phyloP scores from a whole-genome alignment of 148 eudicot species.

The Persicaria maculosa region DNA sequence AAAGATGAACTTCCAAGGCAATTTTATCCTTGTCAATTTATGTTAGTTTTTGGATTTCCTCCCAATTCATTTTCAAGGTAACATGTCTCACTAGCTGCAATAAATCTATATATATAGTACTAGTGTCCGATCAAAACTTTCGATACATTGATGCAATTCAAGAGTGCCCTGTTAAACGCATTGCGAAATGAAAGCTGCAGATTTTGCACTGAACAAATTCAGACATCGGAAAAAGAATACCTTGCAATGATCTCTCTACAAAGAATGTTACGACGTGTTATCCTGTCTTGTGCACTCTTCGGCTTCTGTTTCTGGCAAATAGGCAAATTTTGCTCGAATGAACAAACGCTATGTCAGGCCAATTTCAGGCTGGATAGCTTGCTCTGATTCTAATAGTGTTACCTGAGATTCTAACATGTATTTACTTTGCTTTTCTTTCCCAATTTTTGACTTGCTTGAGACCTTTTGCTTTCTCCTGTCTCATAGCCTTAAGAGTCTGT shows the following conservation, averaged over 20 bases:
- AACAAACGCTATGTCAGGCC: background rate
- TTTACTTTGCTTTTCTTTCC: slow-evolving; percentile 21
- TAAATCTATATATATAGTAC: background rate
- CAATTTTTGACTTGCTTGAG: slow-evolving; percentile 30
- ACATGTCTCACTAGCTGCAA: no score
- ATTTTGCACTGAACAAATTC: background rate
- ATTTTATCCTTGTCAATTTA: background rate
- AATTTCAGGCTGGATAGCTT: background rate
- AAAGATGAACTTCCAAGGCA: background rate
- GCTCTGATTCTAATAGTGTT: background rate
- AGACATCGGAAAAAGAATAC: background rate
- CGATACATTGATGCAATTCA: background rate
- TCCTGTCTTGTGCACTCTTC: background rate
- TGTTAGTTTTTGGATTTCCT: background rate
- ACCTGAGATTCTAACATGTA: background rate
- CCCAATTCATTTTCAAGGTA: no score
- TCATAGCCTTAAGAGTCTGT: slow-evolving; percentile 18
- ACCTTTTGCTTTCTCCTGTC: slow-evolving; percentile 26
- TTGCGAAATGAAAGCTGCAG: background rate
- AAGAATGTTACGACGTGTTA: background rate
- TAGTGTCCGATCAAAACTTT: background rate
- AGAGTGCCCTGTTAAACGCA: background rate
- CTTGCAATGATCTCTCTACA: background rate
- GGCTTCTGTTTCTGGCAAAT: background rate
- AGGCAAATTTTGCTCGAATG: background rate